Base-by-base conservation (phyloP, 306 rosid species). In the Parietaria judaica region DNA sequence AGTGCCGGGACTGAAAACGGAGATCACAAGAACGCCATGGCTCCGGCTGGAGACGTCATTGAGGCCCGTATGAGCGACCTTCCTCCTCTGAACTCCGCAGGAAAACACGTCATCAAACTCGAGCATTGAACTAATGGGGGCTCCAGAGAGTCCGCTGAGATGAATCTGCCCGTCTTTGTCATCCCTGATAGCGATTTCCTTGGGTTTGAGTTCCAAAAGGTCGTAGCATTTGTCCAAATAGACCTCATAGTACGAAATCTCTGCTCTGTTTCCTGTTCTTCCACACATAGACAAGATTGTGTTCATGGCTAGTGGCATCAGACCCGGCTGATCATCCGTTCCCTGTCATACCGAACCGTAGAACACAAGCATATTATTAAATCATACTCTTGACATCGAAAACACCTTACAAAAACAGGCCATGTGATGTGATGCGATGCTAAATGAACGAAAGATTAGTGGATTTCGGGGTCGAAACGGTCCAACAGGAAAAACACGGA, bases 1-100 rank as follows among this genome's bases (percentile, higher is more conserved):
- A 39, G 45, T 56, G 3, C 61, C 56, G 58, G 89, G 77, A 60
- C 74, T 51, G 44, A 86, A 88, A 56, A 92, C 83, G 47, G 84
- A 66, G 69, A 92, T 86, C 66, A 88, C 85, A 65, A 92, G 88
- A 59, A 92, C 94, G 51, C 88, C 96, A 63, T 92, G 99, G 72
- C 96, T 92, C 75, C 99, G 82, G 69, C 96, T 92, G 3, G 99
- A 92, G 63, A 92, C 90, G 64, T 92, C 96, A 51, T 88, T 92
- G 68, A 92, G 88, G 60, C 82, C 78, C 0, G 95, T 92, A 73
- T 92, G 96, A 3, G 99, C 94, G 3, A 79, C 76, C 74, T 86
- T 92, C 46, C 99, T 75, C 52, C 90, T 77, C 76, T 76, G 94
- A 71, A 88, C 69, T 36, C 90, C 96, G 3, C 82, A 44, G 43